Base-by-base conservation (phyloP, 306 rosid genomes). In the Cicer chorassanicum region DNA sequence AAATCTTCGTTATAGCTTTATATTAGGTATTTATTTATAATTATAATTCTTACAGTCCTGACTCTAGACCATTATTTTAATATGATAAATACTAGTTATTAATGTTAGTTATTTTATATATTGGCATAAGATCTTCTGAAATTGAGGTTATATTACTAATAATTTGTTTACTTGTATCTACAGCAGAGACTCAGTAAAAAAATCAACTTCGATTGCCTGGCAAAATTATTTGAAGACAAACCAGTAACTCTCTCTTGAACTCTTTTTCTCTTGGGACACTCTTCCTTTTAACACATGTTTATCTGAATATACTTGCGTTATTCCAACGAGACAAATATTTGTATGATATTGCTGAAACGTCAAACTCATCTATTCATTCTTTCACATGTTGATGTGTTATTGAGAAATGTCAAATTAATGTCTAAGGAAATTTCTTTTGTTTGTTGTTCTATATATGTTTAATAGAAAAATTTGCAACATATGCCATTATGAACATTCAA, bases 131-230 rank as follows among this genome's bases (percentile, higher is more conserved):
- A 57, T 55, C 11, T 77, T 46, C 21, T 40, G 72, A 65, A 40
- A 65, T n/a, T 59, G 29, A 24, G 29, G 43, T 29, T 59, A 11
- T 5, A 29, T 29, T 48, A 34, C 49, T 63, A 9, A 45, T 63
- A 14, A 44, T 78, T 71, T 79, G 29, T 70, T 75, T 73, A 57
- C 49, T 4, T 79, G 71, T 60, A 76, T 61, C 68, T 38, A 81
- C 46, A 49, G 87, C 88, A 89, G 96, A 85, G 90, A 76, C 85
- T 87, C 68, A 77, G 87, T 74, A 82, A 84, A 18, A 89, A 81
- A 87, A 83, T 91, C 87, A 87, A 91, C 80, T 85, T 71, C 11
- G 90, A 86, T 73, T 77, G 76, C 43, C 70, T 91, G 82, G 81
- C 59, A 15, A 80, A 86, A 61, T 70, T 86, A 80, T 87, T 87